These are phyloP conservation scores for Candida schatavii DNA, from an alignment of 805 yeast genomes.

Conservation along the genomic window DNA sequence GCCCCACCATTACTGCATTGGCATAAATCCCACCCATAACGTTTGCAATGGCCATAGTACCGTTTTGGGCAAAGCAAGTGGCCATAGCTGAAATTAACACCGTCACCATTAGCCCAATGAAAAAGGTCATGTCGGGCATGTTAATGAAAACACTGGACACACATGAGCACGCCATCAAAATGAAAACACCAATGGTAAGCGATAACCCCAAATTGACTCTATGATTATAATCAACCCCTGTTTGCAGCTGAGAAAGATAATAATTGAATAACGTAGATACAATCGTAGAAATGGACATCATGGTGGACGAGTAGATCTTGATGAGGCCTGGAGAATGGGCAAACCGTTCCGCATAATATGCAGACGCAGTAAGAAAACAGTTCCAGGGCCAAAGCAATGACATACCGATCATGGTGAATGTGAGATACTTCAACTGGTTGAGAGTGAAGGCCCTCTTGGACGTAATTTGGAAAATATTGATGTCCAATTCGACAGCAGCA, in stretches of 20 bases:
- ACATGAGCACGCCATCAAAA: constrained; percentile 54
- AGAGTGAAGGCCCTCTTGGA: constrained; percentile 3
- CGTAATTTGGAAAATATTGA: constrained; percentile 2
- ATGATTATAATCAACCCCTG: constrained; percentile 51
- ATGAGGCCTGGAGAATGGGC: constrained; percentile 47
- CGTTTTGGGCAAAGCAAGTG: constrained; percentile 83
- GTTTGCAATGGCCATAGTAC: constrained; percentile 83
- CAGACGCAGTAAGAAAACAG: constrained; percentile 81
- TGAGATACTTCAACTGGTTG: constrained; percentile 44
- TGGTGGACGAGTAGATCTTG: constrained; percentile 67
- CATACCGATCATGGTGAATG: constrained; percentile 69
- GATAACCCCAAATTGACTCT: constrained; percentile 62
- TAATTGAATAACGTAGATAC: constrained; percentile 59
- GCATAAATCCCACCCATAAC: constrained; percentile 73
- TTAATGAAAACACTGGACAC: constrained; percentile 30
- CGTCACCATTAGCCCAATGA: constrained; percentile 54
- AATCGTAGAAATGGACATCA: constrained; percentile 84
- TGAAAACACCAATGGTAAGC: constrained; percentile 56
- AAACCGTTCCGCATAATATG: constrained; percentile 69
- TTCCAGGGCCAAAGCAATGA: constrained; percentile 97
- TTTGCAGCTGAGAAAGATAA: constrained; percentile 64
- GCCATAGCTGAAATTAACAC: constrained; percentile 70
- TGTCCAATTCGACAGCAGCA: constrained; percentile 1
- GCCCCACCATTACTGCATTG: constrained; percentile 92
- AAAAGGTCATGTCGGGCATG: constrained; percentile 44